Evolutionary conservation across 331 rosid genomes (phyloP), one percentile per base, ranked within the genome.

Genomic region (Rhamnella rubrinervis): DNA sequence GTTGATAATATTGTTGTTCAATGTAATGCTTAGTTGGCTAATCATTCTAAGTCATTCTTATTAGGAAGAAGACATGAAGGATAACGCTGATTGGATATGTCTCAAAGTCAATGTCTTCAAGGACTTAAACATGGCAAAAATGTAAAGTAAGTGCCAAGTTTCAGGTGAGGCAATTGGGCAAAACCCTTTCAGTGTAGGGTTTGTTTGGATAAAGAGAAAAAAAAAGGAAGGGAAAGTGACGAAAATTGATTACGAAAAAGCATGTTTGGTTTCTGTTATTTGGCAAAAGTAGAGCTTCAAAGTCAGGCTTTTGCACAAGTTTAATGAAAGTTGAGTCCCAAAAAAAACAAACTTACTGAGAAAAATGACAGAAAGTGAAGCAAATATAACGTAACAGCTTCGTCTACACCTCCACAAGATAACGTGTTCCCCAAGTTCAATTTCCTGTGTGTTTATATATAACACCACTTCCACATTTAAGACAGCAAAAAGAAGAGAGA

Each of bases 371-470:
- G 78, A 77, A 51, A 78, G 68, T 68, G 73, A 83, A 73, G 84
- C 77, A 58, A 65, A 59, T 60, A 78, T 52, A 83, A 87, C 67
- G 82, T 78, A 55, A 72, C 87, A 76, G 88, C 74, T 72, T 74
- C 87, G 67, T 67, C 44, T 47, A 44, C 79, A 71, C 66, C 63
- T 55, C 60, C 81, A 63, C 78, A 55, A 17, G 49, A 1, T 78
- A 82, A 72, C 96, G 78, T 88, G 88, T 81, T 75, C 87, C 63
- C 79, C 68, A 90, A 89, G 92, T 77, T 70, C 47, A 50, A 37
- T 38, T 38, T 67, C 52, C 78, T 16, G 23, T 61, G 37, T 74
- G 62, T 61, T 21, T 82, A 66, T 78, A 82, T 23, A 63, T 67
- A 75, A 31, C 14, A 47, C 40, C 25, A 28, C 6, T 19, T 26